phyloP scores from a whole-genome alignment of 768 basidiomycete species.

The Suillus fuscotomentosus region DNA sequence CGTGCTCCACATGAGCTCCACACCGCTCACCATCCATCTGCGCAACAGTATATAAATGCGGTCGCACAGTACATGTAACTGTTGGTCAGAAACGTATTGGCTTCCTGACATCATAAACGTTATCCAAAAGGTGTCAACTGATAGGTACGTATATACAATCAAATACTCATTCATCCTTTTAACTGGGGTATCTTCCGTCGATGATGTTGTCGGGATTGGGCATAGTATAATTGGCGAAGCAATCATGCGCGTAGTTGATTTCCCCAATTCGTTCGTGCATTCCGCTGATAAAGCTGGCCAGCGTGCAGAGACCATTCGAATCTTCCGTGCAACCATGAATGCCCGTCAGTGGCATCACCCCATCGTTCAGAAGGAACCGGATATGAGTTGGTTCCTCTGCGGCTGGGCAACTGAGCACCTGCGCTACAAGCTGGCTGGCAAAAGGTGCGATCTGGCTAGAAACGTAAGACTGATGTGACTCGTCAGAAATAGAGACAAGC shows the following conservation, averaged over 20 bases:
- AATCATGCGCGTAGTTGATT: conserved; percentile 43
- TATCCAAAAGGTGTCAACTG: no score
- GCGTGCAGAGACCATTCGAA: conserved; percentile 41
- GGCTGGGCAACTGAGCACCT: conserved; percentile 41
- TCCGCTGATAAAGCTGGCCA: conserved; percentile 38
- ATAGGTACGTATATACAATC: no score
- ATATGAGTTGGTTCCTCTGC: conserved; percentile 30
- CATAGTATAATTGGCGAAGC: conserved; percentile 46
- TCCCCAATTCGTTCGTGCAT: conserved; percentile 37
- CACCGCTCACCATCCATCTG: no score
- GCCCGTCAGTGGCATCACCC: conserved; percentile 43
- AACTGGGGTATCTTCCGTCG: conserved; percentile 31
- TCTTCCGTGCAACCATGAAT: conserved; percentile 40
- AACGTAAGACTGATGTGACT: conserved; percentile 33
- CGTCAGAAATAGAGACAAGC: not conserved
- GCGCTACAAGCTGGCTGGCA: conserved; percentile 45
- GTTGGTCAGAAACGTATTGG: no score
- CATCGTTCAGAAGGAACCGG: conserved; percentile 50
- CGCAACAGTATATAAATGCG: no score
- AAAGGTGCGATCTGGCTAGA: conserved; percentile 45
- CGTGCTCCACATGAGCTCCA: no score
- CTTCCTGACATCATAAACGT: no score
- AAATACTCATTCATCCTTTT: no score
- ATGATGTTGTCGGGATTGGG: conserved; percentile 40
- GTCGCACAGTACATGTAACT: no score